These are phyloP conservation scores for Sporothrix phasma DNA, from an alignment of 2,329 filamentous ascomycete species.

Conservation along the genomic window DNA sequence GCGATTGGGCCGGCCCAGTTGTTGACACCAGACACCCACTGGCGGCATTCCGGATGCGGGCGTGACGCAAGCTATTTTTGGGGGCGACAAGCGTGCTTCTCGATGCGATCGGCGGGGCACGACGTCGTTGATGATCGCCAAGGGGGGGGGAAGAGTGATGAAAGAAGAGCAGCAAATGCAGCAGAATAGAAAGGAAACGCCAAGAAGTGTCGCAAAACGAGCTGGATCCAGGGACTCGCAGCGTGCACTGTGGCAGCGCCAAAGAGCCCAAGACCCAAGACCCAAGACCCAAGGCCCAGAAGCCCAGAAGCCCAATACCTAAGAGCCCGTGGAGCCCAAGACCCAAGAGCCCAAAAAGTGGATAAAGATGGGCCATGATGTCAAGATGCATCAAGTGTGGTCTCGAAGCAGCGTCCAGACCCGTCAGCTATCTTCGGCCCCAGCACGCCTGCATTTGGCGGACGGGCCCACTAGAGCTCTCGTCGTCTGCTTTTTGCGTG, in stretches of 20 bases:
- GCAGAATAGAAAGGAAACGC: neutral
- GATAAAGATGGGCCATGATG: too few relatives aligned
- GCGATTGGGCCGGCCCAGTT: neutral
- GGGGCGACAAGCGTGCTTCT: neutral
- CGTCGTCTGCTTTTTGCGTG: neutral
- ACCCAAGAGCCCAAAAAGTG: too few relatives aligned
- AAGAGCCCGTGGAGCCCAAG: too few relatives aligned
- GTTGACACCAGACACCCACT: neutral
- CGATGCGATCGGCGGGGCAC: slow-evolving; percentile 2
- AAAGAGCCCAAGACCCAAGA: too few relatives aligned
- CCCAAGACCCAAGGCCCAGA: too few relatives aligned
- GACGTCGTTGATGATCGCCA: neutral
- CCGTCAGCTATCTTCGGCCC: neutral
- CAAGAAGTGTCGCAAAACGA: neutral
- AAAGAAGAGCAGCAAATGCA: too few relatives aligned
- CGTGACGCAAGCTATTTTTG: slow-evolving; percentile 12
- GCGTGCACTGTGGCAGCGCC: neutral
- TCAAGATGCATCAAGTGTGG: neutral
- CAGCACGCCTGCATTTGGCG: neutral
- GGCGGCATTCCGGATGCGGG: slow-evolving; percentile 4
- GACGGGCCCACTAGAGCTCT: neutral
- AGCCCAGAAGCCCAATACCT: too few relatives aligned
- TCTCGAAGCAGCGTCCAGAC: neutral
- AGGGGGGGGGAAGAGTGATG: too few relatives aligned
- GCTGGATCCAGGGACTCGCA: neutral